Evolutionary conservation across 2,329 filamentous ascomycete species (phyloP).

Genomic region (Cryphonectria radicalis): DNA sequence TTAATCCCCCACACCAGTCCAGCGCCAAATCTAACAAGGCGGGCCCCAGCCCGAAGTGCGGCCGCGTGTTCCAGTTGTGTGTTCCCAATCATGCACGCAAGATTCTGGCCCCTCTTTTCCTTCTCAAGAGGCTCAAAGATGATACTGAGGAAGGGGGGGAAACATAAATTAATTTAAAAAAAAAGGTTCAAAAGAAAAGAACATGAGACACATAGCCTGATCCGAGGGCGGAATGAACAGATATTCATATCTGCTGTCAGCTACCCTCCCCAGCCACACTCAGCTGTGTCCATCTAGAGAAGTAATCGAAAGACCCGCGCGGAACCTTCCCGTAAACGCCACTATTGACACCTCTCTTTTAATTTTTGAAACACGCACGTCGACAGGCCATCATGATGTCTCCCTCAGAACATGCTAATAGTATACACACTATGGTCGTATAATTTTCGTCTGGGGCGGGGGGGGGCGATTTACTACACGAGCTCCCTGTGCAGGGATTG

Average conservation of each 20-base stretch:
- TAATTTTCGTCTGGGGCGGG: not conserved
- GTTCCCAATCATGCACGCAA: conserved; percentile 6
- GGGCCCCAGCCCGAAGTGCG: not conserved
- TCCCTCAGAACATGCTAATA: not conserved
- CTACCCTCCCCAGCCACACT: not conserved
- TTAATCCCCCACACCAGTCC: conserved; percentile 1
- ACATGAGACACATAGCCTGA: conserved; percentile 19
- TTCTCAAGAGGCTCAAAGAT: conserved; percentile 3
- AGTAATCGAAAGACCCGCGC: not conserved
- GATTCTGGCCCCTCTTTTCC: not conserved
- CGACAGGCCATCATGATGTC: not conserved
- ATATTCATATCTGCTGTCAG: not conserved
- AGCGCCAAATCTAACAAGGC: conserved; percentile 13
- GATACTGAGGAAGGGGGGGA: no score
- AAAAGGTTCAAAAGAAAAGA: not conserved
- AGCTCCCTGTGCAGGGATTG: conserved; percentile 8
- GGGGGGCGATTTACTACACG: not conserved
- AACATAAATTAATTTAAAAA: no score
- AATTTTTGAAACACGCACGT: not conserved
- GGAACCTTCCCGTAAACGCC: not conserved
- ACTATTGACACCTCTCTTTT: not conserved
- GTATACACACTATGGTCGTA: not conserved
- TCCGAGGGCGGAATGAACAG: not conserved
- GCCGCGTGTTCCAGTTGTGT: not conserved
- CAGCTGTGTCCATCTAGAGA: not conserved